Evolutionary conservation across 805 yeast species (phyloP).

Genomic region (Cyberlindnera suaveolens): DNA sequence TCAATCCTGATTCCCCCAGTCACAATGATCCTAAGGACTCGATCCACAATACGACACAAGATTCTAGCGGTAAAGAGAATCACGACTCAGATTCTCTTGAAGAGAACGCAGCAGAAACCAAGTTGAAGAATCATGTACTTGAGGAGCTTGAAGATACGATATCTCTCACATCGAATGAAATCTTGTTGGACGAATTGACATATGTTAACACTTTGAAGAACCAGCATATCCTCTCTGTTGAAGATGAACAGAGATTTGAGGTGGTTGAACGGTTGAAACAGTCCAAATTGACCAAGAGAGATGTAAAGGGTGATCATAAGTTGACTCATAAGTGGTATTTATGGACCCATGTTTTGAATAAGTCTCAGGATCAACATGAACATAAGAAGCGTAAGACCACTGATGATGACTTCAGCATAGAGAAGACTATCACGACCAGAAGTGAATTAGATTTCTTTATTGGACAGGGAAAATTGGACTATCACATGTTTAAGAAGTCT

Average conservation of each 20-base stretch:
- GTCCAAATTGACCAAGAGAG: background rate
- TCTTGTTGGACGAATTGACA: background rate
- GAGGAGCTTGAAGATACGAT: background rate
- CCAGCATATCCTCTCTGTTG: background rate
- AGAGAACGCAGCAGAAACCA: background rate
- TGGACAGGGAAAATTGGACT: background rate
- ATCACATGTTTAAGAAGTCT: background rate
- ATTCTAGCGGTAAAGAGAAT: too few relatives aligned
- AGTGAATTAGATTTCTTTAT: background rate
- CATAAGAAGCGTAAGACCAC: background rate
- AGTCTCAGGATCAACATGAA: background rate
- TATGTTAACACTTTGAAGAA: slow-evolving; percentile 1
- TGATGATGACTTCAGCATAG: background rate
- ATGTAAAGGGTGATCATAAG: background rate
- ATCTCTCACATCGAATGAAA: background rate
- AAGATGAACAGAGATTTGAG: background rate
- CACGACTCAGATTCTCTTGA: too few relatives aligned
- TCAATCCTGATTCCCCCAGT: background rate
- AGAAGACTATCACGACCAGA: background rate
- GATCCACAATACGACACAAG: too few relatives aligned
- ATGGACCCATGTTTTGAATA: slow-evolving; percentile 1
- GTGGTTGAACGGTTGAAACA: background rate
- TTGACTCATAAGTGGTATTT: slow-evolving; percentile 1
- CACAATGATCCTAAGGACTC: background rate
- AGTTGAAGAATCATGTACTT: background rate